These are phyloP conservation scores for Podospora sp. DNA, from an alignment of 495 filamentous ascomycete genomes.

Conservation along the genomic window DNA sequence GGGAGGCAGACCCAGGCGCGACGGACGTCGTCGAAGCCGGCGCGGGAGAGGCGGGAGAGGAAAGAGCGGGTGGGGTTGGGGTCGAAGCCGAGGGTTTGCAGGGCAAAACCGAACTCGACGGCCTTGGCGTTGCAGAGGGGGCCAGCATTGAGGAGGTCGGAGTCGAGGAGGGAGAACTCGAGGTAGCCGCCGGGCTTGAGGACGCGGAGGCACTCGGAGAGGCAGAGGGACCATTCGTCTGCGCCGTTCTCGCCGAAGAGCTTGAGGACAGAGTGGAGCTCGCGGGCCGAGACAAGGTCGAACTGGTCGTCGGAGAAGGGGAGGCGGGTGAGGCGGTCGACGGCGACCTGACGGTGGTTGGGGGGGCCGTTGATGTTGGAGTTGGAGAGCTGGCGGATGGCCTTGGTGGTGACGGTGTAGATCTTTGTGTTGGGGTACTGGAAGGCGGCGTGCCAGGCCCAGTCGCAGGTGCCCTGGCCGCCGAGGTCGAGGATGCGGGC, in stretches of 20 bases:
- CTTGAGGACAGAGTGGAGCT: conserved; percentile 79
- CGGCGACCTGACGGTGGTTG: conserved; percentile 82
- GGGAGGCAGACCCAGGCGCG: conserved; percentile 90
- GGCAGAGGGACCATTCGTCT: conserved; percentile 87
- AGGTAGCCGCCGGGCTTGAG: conserved; percentile 92
- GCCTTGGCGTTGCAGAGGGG: conserved; percentile 74
- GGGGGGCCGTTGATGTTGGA: conserved; percentile 74
- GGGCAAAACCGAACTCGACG: conserved; percentile 85
- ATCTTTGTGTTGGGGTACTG: conserved; percentile 83
- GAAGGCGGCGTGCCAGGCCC: conserved; percentile 90
- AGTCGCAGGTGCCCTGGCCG: conserved; percentile 82
- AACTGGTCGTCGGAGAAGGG: conserved; percentile 90
- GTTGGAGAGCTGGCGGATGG: conserved; percentile 64
- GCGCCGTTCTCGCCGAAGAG: conserved; percentile 59
- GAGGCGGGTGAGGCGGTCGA: conserved; percentile 72
- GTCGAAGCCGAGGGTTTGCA: conserved; percentile 87
- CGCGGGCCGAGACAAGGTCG: conserved; percentile 89
- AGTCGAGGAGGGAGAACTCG: conserved; percentile 87
- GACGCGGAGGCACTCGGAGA: conserved; percentile 83
- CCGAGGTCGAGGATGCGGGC: conserved; percentile 84
- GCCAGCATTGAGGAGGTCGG: conserved; percentile 82
- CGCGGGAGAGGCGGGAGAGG: conserved; percentile 68
- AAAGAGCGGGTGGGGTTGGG: conserved; percentile 78
- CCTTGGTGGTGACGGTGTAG: conserved; percentile 79
- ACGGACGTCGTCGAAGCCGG: conserved; percentile 77